Evolutionary conservation across 1,284 basidiomycete species (phyloP), one percentile per base, ranked within the genome.

Genomic region (Boletellus dicymbophilus): DNA sequence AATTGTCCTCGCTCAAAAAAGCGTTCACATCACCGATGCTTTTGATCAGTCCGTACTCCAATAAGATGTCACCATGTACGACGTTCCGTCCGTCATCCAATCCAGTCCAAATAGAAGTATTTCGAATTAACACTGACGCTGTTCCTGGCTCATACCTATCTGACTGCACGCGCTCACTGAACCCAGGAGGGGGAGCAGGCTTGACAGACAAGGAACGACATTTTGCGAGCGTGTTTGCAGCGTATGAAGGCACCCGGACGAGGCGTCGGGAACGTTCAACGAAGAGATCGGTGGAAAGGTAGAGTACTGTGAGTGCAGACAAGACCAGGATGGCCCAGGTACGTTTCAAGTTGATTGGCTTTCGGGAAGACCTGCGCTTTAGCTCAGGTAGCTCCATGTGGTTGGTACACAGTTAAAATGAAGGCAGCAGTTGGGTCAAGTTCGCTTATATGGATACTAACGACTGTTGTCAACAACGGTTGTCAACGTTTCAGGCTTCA

Each of bases 81-180:
- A 90, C 71, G 59, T 90, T 79, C 6, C 69, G 72, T 2, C 84
- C 85, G 37, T 79, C 75, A 21, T 79, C 58, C 34, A 75, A 76
- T 0, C 90, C 91, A 0, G 90, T 93, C 88, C 90, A 92, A n/a
- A 95, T 75, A 4, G 80, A 85, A 1, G 83, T 90, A 61, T 94
- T 92, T 59, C 74, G 76, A 55, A 95, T 78, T 46, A 88, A 71
- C 6, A 81, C 76, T 2, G 84, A 65, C 1, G 67, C 67, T 0
- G 86, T 85, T 1, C 82, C 83, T 0, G 68, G 62, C 15, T 82
- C 87, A 55, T 76, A 89, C 26, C 91, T 76, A 61, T 94, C 92
- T 7, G 81, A 89, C 25, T 57, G 58, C 1, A 66, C 77, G 13
- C 93, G 79, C 26, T 69, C 63, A 39, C 69, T 63, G 60, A 88